phyloP scores from a whole-genome alignment of 257 asterid species.

The Petunia axillaris region DNA sequence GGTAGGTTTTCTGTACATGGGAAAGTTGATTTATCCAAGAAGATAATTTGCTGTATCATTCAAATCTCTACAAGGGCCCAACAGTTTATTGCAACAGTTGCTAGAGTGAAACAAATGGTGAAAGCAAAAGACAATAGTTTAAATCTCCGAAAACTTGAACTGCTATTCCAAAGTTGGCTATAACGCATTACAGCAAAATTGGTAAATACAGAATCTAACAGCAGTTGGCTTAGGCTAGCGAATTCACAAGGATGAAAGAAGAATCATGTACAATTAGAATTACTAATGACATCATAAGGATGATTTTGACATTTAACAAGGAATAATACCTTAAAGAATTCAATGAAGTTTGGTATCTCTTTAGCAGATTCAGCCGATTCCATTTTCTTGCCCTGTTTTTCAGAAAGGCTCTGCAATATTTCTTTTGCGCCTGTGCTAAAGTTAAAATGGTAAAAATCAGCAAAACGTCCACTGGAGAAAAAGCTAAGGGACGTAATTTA shows the following conservation, averaged over 20 bases:
- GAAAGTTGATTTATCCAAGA: slow-evolving; percentile 5
- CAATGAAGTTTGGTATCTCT: slow-evolving; percentile 75
- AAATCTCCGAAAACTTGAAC: neutral
- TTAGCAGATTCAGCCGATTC: slow-evolving; percentile 77
- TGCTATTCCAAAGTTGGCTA: neutral
- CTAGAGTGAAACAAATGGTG: neutral
- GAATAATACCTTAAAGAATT: slow-evolving; percentile 41
- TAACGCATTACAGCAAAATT: neutral
- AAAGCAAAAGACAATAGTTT: neutral
- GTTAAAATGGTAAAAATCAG: slow-evolving; percentile 29
- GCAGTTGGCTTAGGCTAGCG: slow-evolving; percentile 12
- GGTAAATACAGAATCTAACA: slow-evolving; percentile 2
- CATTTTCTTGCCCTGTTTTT: slow-evolving; percentile 97
- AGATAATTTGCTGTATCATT: neutral
- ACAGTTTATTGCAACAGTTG: neutral
- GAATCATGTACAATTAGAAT: neutral
- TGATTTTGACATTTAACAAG: slow-evolving; percentile 17
- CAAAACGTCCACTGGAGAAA: neutral
- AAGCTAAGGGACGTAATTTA: neutral
- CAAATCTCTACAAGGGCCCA: neutral
- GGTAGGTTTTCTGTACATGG: neutral
- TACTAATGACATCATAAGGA: neutral
- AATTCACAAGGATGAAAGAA: slow-evolving; percentile 5
- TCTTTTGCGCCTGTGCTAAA: slow-evolving; percentile 87
- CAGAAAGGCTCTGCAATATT: slow-evolving; percentile 87